Base-by-base conservation (phyloP, 192 early-diverging fungal genomes). In the Chytriomyces hyalinus region DNA sequence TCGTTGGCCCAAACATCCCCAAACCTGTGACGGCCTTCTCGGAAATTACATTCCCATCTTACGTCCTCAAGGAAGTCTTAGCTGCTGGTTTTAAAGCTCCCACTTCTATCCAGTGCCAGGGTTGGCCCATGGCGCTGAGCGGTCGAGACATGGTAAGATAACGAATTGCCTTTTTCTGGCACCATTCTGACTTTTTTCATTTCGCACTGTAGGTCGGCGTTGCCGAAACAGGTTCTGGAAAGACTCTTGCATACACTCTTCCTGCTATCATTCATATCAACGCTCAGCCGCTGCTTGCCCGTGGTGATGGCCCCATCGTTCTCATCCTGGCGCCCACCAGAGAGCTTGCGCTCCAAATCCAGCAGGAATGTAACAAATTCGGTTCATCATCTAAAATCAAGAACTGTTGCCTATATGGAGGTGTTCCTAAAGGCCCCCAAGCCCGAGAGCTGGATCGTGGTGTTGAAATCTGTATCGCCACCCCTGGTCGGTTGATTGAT, bases 231-330 rank as follows among this genome's bases (percentile, higher is more conserved):
- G 84, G 84, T 26, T 83, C 82, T n/a, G 97, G 95, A 51, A 99
- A 99, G 81, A 99, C 97, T 13, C 87, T 99, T 6, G 96, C 95
- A 2, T 99, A 96, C 81, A 92, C 91, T 46, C 83, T 99, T 46
- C 69, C 97, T n/a, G 90, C 94, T 15, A 97, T 99, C 70, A 93
- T 98, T 59, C 97, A 99, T 81, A 98, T 99, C 81, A 98, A 95
- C 77, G 97, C 97, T 6, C 97, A 99, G 81, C 96, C 96, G 6
- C 87, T 92, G 63, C 85, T 99, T 44, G 82, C 92, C 71, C 94
- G 88, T 50, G 96, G 97, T 51, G 97, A 99, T 83, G 97, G 97
- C 8, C 97, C 97, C 15, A 93, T 99, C 81, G 96, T 96, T 22
- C 87, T 99, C 6, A 93, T 99, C 65, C 85, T 99, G 28, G 95